Evolutionary conservation across 805 yeast species (phyloP).

Genomic region (Kluyveromyces nonfermentans): DNA sequence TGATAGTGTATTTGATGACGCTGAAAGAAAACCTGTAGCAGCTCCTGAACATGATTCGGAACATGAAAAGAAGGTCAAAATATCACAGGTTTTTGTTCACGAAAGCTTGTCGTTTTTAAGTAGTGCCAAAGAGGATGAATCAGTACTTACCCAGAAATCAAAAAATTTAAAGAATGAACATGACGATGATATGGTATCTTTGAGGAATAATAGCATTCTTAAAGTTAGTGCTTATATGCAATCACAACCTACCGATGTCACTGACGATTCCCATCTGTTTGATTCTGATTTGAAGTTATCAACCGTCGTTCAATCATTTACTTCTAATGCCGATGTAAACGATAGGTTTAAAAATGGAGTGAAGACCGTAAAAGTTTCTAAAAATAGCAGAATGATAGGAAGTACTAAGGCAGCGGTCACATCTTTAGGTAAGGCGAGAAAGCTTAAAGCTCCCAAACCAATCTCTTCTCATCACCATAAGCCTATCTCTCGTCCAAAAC

Average conservation of each 20-base stretch:
- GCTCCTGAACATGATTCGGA: constrained; percentile 23
- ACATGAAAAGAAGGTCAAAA: constrained; percentile 30
- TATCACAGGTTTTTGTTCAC: constrained; percentile 49
- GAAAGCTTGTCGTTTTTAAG: constrained; percentile 45
- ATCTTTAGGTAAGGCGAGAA: constrained; percentile 35
- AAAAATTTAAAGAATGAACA: constrained; percentile 18
- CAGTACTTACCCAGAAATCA: background rate
- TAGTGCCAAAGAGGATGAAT: constrained; percentile 21
- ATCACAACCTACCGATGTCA: constrained; percentile 14
- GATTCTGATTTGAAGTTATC: constrained; percentile 31
- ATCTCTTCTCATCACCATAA: background rate
- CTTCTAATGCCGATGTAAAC: constrained; percentile 30
- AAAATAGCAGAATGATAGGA: constrained; percentile 44
- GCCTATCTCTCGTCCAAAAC: constrained; percentile 4
- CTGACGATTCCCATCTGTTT: constrained; percentile 13
- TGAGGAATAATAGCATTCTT: constrained; percentile 36
- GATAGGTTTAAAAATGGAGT: constrained; percentile 35
- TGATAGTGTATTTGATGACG: constrained; percentile 47
- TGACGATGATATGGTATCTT: constrained; percentile 35
- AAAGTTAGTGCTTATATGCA: constrained; percentile 25
- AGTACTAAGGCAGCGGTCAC: constrained; percentile 52
- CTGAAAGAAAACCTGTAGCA: constrained; percentile 13
- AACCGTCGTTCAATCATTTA: constrained; percentile 37
- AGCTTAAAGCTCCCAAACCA: constrained; percentile 21
- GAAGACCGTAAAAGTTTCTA: constrained; percentile 41